Evolutionary conservation across 805 yeast species (phyloP).

Genomic region (Wickerhamiella parazyma): DNA sequence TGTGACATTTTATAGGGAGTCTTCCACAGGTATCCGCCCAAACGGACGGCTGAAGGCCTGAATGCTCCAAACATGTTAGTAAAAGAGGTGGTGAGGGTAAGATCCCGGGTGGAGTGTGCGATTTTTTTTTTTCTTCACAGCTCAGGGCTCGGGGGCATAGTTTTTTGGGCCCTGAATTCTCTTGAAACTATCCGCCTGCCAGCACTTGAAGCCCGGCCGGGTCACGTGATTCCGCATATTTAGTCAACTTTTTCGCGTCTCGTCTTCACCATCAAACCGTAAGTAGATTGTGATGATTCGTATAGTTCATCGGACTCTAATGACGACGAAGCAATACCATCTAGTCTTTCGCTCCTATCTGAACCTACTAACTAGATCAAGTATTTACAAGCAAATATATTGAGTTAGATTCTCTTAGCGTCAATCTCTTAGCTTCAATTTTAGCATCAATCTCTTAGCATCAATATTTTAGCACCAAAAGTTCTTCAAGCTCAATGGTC

Average conservation of each 20-base stretch:
- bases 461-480: too few species aligned
- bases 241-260: neutral
- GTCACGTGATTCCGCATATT: neutral
- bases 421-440: too few species aligned
- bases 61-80: conserved; percentile 56
- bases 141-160: conserved; percentile 2
- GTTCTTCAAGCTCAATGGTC: too few species aligned
- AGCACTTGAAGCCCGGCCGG: too few species aligned
- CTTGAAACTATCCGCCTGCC: too few species aligned
- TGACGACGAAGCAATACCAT: conserved; percentile 9
- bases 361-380: neutral
- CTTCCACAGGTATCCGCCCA: conserved; percentile 74
- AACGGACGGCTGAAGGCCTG: conserved; percentile 38
- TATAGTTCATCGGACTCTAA: conserved; percentile 39
- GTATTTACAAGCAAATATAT: neutral
- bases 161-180: too few species aligned
- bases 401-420: neutral
- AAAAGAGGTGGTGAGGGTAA: too few species aligned
- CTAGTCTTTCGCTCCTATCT: conserved; percentile 13
- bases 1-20: conserved; percentile 65
- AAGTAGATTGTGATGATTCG: conserved; percentile 3
- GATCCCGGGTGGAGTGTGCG: too few species aligned
- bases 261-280: neutral
- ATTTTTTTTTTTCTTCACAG: neutral
- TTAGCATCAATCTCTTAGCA: too few species aligned